A percentile compares a stretch with the other conserved stretches of the same genome.
Evolutionary conservation across 805 yeast species (phyloP).

Genomic region (Saturnispora kantuleensis): DNA sequence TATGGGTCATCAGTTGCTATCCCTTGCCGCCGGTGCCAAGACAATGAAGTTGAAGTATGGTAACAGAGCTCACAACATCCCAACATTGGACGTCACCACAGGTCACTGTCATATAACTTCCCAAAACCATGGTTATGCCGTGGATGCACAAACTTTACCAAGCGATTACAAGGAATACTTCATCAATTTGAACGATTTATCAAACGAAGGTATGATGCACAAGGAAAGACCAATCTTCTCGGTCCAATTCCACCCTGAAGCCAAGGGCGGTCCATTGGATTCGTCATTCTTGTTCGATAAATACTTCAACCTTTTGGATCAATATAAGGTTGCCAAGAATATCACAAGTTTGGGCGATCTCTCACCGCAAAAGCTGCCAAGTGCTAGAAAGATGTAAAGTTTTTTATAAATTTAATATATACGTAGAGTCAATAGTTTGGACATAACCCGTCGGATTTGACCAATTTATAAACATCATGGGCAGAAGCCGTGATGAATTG

Average conservation of each 20-base stretch:
- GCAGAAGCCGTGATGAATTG: conserved; percentile 77
- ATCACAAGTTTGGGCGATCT: conserved; percentile 11
- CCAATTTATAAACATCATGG: conserved; percentile 56
- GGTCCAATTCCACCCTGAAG: conserved; percentile 98
- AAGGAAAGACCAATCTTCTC: conserved; percentile 81
- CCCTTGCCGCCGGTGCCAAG: conserved; percentile 89
- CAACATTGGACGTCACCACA: conserved; percentile 80
- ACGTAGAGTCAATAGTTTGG: conserved; percentile 40
- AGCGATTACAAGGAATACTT: conserved; percentile 78
- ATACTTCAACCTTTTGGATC: conserved; percentile 61
- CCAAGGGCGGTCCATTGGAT: conserved; percentile 97
- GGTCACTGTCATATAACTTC: conserved; percentile 97
- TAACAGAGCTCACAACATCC: conserved; percentile 98
- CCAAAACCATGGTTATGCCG: conserved; percentile 98
- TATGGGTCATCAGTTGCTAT: conserved; percentile 93
- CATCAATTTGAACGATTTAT: conserved; percentile 86
- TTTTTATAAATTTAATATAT: background rate
- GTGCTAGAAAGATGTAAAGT: conserved; percentile 11
- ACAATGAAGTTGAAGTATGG: conserved; percentile 93
- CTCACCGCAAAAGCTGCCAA: conserved; percentile 10
- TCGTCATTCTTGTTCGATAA: conserved; percentile 85
- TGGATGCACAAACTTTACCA: conserved; percentile 69
- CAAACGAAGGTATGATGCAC: conserved; percentile 97
- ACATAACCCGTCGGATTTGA: conserved; percentile 55
- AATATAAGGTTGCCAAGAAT: conserved; percentile 37